Conservation (phyloP, 371 early-diverging fungal species). For the Gilbertella persicaria region DNA sequence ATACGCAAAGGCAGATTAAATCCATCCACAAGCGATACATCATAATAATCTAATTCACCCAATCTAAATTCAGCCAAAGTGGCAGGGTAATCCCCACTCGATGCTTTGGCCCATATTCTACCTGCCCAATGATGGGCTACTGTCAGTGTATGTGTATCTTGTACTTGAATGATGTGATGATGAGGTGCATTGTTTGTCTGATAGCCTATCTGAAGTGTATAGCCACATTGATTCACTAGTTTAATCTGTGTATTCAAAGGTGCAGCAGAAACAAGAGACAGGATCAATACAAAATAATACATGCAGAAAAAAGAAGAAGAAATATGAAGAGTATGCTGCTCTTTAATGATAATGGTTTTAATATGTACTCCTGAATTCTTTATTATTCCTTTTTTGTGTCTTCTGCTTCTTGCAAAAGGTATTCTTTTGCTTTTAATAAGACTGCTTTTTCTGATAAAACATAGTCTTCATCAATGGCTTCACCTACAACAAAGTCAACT, state of each 20-base stretch:
- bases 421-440: slow-evolving; percentile 21
- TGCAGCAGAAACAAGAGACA: background rate
- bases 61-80: slow-evolving; percentile 47
- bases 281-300: no score
- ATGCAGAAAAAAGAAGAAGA: background rate
- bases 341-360: background rate
- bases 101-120: slow-evolving; percentile 36
- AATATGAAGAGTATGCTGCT: background rate
- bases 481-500: slow-evolving; percentile 17
- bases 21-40: slow-evolving; percentile 43
- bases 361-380: background rate
- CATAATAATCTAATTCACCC: slow-evolving; percentile 36
- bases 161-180: slow-evolving; percentile 6
- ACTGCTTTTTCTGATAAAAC: slow-evolving; percentile 42
- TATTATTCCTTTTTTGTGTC: background rate
- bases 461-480: slow-evolving; percentile 33
- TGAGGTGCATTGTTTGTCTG: slow-evolving; percentile 31
- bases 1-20: slow-evolving; percentile 27
- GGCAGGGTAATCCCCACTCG: slow-evolving; percentile 31
- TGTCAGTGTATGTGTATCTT: slow-evolving; percentile 3
- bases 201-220: slow-evolving; percentile 22
- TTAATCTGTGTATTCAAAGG: slow-evolving; percentile 10
- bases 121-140: slow-evolving; percentile 32
- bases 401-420: slow-evolving; percentile 19
- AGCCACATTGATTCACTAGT: slow-evolving; percentile 19